These are phyloP conservation scores for Erodium moschatum DNA, from an alignment of 441 rosid species.

Conservation along the genomic window DNA sequence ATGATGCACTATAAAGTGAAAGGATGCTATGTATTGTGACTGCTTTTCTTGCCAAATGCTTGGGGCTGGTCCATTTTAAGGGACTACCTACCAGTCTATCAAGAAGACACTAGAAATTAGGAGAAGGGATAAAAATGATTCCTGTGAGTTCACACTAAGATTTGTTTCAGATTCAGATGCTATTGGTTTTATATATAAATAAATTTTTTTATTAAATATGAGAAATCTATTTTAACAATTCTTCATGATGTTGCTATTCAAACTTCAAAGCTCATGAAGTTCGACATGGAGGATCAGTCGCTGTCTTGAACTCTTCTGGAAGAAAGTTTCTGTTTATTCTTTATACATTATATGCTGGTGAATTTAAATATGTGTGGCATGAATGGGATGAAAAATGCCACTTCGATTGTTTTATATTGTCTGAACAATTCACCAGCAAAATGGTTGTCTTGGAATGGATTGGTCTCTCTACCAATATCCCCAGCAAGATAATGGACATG, in stretches of 20 bases:
- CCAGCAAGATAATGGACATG: slow-evolving; percentile 1
- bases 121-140: background rate
- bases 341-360: background rate
- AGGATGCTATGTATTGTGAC: background rate
- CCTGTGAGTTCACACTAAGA: background rate
- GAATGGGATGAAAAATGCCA: too few relatives aligned
- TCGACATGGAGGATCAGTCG: too few relatives aligned
- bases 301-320: background rate
- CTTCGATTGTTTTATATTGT: too few relatives aligned
- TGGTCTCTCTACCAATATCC: background rate
- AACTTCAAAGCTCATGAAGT: background rate
- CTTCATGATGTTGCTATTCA: background rate
- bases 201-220: background rate
- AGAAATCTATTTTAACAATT: too few relatives aligned
- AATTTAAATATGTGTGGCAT: background rate
- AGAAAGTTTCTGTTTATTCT: background rate
- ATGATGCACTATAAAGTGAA: too few relatives aligned
- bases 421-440: too few relatives aligned
- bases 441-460: too few relatives aligned
- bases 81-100: background rate
- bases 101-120: background rate
- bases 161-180: slow-evolving; percentile 6
- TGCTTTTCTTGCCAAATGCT: background rate
- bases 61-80: background rate
- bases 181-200: background rate